Base-by-base conservation (phyloP, 2,329 filamentous ascomycete genomes). In the Hortaea werneckii region DNA sequence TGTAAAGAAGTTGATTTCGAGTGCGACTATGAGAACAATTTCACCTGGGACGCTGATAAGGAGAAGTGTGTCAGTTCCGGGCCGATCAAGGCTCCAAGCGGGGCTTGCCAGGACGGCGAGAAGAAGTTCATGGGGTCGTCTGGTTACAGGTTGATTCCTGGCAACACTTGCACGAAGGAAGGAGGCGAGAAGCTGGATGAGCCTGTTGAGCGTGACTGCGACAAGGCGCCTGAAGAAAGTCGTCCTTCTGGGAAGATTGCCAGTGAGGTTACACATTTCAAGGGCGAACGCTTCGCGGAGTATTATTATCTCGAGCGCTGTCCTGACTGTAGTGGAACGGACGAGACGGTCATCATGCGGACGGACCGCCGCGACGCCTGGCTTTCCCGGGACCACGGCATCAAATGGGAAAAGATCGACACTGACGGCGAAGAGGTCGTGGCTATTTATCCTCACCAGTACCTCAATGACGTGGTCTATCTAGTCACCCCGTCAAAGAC, bases 1-100 rank as follows among this genome's bases (percentile, higher is more conserved):
- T 98, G 92, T 66, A 80, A 82, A 0, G 79, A 84, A 47, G 72
- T 74, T 30, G 94, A 98, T 64, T 98, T 94, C 63, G 92, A 98
- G 67, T 98, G 92, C 64, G 90, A 96, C 62, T 95, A 85, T 73
- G 52, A 52, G 43, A 41, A 52, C 28, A 47, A 50, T 38, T 57
- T 54, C 47, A 94, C 94, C 65, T 96, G 95, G 62, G 74, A 74
- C 32, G 71, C 78, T 3, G 79, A 90, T 50, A 74, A 77, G 43
- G 78, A 77, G 42, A 75, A 82, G 50, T 96, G 92, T 62, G 72
- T 80, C 26, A 75, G 77, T 6, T 77, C 74, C 27, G 80, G 78
- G 0, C 70, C 77, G 3, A 64, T 94, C 38, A 63, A 72, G 2
- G 70, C 80, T 1, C 88, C 89, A 0, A 76, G 85, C 40, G 86